A percentile compares a stretch with the other conserved stretches of the same genome.
These are phyloP conservation scores for Camellia granthamiana DNA, from an alignment of 148 eudicot species.

Conservation along the genomic window DNA sequence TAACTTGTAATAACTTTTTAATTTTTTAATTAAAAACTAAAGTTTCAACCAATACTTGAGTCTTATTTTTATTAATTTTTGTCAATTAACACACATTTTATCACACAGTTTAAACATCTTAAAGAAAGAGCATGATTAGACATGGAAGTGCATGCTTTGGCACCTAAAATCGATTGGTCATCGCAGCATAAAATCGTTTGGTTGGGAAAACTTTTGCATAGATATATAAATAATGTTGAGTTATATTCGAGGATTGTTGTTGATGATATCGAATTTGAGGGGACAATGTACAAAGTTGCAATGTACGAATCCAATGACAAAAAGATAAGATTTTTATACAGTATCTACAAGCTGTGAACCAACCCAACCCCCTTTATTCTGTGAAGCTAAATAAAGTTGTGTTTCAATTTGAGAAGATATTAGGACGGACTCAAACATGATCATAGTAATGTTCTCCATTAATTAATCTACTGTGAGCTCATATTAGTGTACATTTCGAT, in stretches of 20 bases:
- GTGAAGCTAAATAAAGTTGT: background rate
- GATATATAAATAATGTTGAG: background rate
- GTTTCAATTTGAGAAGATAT: too few relatives aligned
- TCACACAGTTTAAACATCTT: too few relatives aligned
- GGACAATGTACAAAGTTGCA: slow-evolving; percentile 13
- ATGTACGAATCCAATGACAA: slow-evolving; percentile 10
- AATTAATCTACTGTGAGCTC: too few relatives aligned
- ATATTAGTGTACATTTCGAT: too few relatives aligned
- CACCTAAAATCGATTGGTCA: slow-evolving; percentile 13
- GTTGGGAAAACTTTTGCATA: background rate
- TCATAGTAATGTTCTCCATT: background rate
- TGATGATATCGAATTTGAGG: slow-evolving; percentile 16
- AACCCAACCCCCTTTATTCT: background rate
- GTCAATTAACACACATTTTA: too few relatives aligned
- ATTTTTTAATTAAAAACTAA: too few relatives aligned
- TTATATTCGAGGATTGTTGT: background rate
- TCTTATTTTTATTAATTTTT: too few relatives aligned
- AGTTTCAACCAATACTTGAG: too few relatives aligned
- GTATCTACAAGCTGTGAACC: background rate
- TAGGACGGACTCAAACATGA: too few relatives aligned
- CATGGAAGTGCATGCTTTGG: slow-evolving; percentile 10
- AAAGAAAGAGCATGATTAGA: background rate
- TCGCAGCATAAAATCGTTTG: background rate
- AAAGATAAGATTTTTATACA: background rate
- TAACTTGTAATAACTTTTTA: too few relatives aligned